Base-by-base conservation (phyloP, 805 yeast species). In the Starmera amethionina region DNA sequence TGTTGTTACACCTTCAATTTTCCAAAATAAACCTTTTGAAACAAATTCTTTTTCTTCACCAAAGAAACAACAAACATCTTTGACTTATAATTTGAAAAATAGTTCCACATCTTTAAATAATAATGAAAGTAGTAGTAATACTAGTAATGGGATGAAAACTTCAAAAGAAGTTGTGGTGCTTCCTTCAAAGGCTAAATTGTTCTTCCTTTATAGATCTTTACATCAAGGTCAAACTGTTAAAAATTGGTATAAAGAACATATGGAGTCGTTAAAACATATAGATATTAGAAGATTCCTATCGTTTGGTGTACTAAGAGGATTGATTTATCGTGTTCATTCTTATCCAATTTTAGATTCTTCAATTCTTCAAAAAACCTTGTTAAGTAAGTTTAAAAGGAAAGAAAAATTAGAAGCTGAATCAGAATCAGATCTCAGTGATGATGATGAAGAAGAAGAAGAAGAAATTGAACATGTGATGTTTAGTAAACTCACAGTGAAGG, bases 271-370 rank as follows among this genome's bases (percentile, higher is more conserved):
- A 14, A 52, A 62, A 19, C 72, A 77, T 46, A 76, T 94, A 34
- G 99, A 93, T 58, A 67, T 93, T 4, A 69, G 97, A 46, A 65
- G 95, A 40, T 85, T 93, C 50, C 66, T 93, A 16, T 77, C 88
- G 15, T 93, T 89, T 66, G 99, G 99, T 1, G 71, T 86, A 3
- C 65, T 86, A 19, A 73, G 87, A 45, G 87, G 95, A 0, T 52
- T 93, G 6, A 81, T 94, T 8, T 88, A 88, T 55, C 63, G 97
- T 39, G 83, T 88, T 2, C 73, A 82, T 41, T 66, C 88, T 16
- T 85, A 76, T 53, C 97, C 97, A 0, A 41, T 52, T 9, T 44
- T 50, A 16, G 56, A 50, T 27, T 40, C 51, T 14, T 31, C 29
- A 8, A 40, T 46, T 14, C 30, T 50, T 18, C 39, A 30, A 14